Evolutionary conservation across 2,329 filamentous ascomycete species (phyloP).

Genomic region (Neofusicoccum parvum): DNA sequence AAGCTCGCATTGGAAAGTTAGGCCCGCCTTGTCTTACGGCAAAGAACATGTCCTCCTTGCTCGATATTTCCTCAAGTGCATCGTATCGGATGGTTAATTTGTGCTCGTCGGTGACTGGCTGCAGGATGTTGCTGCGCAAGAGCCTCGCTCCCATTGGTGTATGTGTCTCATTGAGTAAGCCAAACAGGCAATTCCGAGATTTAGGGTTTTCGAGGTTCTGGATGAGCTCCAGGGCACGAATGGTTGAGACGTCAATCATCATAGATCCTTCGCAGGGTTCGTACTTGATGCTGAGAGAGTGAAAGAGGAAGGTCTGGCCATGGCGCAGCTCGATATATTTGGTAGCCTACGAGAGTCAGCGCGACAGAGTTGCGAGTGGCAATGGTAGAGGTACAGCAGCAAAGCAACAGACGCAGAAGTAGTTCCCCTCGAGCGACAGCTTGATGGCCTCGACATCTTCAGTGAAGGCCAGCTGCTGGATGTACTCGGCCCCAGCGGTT

Average conservation of each 20-base stretch:
- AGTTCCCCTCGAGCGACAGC: constrained; percentile 78
- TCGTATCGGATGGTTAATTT: constrained; percentile 76
- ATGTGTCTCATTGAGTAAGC: constrained; percentile 78
- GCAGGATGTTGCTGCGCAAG: constrained; percentile 81
- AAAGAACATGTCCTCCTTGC: constrained; percentile 83
- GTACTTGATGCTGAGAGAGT: constrained; percentile 83
- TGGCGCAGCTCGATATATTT: constrained; percentile 77
- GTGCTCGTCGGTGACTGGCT: constrained; percentile 74
- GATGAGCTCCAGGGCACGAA: constrained; percentile 83
- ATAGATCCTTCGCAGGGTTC: constrained; percentile 88
- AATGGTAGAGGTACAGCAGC: constrained; percentile 64
- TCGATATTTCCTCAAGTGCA: constrained; percentile 78
- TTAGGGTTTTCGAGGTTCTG: constrained; percentile 79
- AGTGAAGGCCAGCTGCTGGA: constrained; percentile 75
- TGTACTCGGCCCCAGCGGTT: constrained; percentile 71
- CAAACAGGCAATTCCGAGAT: constrained; percentile 81
- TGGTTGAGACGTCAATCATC: constrained; percentile 91
- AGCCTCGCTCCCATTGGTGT: constrained; percentile 89
- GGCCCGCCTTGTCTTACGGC: constrained; percentile 67
- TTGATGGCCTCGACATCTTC: constrained; percentile 82
- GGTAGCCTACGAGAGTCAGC: constrained; percentile 60
- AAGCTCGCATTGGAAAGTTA: not conserved
- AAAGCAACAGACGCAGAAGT: constrained; percentile 82
- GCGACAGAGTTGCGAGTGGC: constrained; percentile 19
- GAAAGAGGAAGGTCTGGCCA: constrained; percentile 68